A percentile compares a stretch with the other conserved stretches of the same genome.
These are phyloP conservation scores for Cucurbita argyrosperma DNA, from an alignment of 306 rosid species.

Conservation along the genomic window DNA sequence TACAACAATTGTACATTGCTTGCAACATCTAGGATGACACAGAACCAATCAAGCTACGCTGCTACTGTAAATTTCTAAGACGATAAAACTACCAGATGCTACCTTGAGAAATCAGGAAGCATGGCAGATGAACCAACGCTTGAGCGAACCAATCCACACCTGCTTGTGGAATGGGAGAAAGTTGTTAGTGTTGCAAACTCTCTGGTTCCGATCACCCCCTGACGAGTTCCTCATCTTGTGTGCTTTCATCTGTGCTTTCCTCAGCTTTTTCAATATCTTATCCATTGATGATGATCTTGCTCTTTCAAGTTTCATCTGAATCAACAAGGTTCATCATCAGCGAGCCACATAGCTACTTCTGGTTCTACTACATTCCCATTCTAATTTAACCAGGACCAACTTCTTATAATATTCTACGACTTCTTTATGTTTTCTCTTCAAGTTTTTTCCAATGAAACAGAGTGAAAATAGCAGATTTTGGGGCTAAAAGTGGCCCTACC, in stretches of 20 bases:
- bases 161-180: conserved; percentile 2
- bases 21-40: neutral
- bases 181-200: conserved; percentile 3
- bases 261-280: conserved; percentile 59
- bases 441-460: neutral
- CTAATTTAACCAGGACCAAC: neutral
- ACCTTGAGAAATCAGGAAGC: conserved; percentile 9
- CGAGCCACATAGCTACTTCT: neutral
- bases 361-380: neutral
- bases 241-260: conserved; percentile 58
- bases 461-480: neutral
- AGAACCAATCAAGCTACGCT: neutral
- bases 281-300: conserved; percentile 70
- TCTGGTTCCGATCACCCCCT: conserved; percentile 9
- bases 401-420: neutral
- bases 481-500: conserved; percentile 23
- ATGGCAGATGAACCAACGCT: conserved; percentile 16
- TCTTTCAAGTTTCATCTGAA: conserved; percentile 80
- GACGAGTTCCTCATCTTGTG: conserved; percentile 48
- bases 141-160: conserved; percentile 11
- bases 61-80: neutral
- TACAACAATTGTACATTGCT: neutral
- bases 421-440: neutral
- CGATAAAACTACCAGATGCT: neutral
- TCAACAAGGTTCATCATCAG: neutral